Conservation (phyloP, 1,284 basidiomycete species). For the Taiwanofungus camphoratus region DNA sequence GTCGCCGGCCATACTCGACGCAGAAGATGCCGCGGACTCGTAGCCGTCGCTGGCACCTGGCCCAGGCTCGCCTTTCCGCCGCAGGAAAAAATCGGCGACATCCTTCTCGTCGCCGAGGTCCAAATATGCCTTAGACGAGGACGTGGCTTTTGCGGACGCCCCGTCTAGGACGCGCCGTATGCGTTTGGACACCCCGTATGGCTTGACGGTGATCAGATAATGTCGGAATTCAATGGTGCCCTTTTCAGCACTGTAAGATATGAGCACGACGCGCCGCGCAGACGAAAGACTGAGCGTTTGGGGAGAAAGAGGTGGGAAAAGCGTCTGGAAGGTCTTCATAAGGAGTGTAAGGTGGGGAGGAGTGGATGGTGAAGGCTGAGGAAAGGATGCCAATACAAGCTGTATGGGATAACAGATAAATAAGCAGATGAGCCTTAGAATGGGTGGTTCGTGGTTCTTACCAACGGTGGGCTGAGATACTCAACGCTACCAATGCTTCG, state of each 20-base stretch:
- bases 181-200: slow-evolving; percentile 89
- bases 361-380: slow-evolving; percentile 62
- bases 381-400: slow-evolving; percentile 76
- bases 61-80: slow-evolving; percentile 61
- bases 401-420: slow-evolving; percentile 23
- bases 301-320: slow-evolving; percentile 83
- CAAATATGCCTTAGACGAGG: slow-evolving; percentile 36
- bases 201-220: slow-evolving; percentile 92
- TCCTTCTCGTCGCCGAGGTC: slow-evolving; percentile 89
- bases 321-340: slow-evolving; percentile 85
- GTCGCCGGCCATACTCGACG: slow-evolving; percentile 80
- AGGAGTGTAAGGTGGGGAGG: slow-evolving; percentile 67
- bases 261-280: slow-evolving; percentile 87
- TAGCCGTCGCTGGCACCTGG: slow-evolving; percentile 70
- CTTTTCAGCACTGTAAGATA: slow-evolving; percentile 86
- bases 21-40: slow-evolving; percentile 73
- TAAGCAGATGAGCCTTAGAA: neutral
- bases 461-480: slow-evolving; percentile 82
- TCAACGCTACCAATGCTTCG: slow-evolving; percentile 73
- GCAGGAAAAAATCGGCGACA: slow-evolving; percentile 91
- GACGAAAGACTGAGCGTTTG: slow-evolving; percentile 74
- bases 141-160: slow-evolving; percentile 33
- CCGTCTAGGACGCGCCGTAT: slow-evolving; percentile 89
- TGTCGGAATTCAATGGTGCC: slow-evolving; percentile 92
- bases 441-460: slow-evolving; percentile 32